Conservation (phyloP, 2,329 filamentous ascomycete genomes). For the Aspergillus eucalypticola region DNA sequence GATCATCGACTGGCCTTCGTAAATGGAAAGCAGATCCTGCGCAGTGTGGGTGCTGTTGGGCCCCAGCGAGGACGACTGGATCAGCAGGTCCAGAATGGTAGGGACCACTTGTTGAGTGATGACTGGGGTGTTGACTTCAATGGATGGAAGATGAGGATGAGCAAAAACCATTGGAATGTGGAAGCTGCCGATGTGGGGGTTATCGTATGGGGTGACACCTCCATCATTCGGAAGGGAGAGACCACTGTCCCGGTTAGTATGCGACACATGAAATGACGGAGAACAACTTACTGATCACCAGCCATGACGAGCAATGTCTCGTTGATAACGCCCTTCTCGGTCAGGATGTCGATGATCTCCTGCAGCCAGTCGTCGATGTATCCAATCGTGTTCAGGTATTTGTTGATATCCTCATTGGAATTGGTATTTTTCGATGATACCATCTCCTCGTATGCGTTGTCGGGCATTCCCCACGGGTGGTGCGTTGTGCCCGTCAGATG, state of each 20-base stretch:
- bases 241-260: slow-evolving; percentile 21
- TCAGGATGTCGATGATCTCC: slow-evolving; percentile 31
- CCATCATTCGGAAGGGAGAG: slow-evolving; percentile 39
- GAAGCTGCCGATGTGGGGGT: slow-evolving; percentile 36
- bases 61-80: slow-evolving; percentile 33
- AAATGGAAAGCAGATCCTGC: slow-evolving; percentile 30
- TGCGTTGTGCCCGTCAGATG: slow-evolving; percentile 39
- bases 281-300: slow-evolving; percentile 33
- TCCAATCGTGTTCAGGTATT: slow-evolving; percentile 34
- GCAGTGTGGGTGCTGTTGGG: slow-evolving; percentile 22
- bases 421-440: slow-evolving; percentile 19
- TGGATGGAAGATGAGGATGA: slow-evolving; percentile 33
- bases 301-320: slow-evolving; percentile 38
- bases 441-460: slow-evolving; percentile 27
- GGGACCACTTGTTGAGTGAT: slow-evolving; percentile 35
- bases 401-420: slow-evolving; percentile 27
- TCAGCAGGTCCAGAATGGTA: slow-evolving; percentile 34
- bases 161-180: slow-evolving; percentile 37
- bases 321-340: slow-evolving; percentile 34
- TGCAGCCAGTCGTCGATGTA: slow-evolving; percentile 36
- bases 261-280: background rate
- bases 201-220: slow-evolving; percentile 36
- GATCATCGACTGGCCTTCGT: slow-evolving; percentile 38
- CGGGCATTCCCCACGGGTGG: slow-evolving; percentile 34
- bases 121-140: slow-evolving; percentile 31